Percentiles rank a stretch among this genome's conserved stretches.
Evolutionary conservation across 176 grass and related monocot species (phyloP).

Genomic region (Calamus simplicifolius): DNA sequence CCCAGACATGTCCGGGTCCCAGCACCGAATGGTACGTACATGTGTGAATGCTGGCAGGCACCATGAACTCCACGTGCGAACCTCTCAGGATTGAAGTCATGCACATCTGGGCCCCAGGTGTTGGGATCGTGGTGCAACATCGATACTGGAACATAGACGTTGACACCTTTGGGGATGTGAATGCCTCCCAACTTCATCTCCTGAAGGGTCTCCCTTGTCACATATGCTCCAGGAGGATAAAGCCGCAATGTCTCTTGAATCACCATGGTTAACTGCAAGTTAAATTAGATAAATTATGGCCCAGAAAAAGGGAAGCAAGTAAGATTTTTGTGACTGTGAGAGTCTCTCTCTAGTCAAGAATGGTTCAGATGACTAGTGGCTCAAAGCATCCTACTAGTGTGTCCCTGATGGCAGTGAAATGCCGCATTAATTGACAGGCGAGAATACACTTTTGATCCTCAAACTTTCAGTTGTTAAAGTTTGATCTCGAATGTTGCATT

Average conservation of each 20-base stretch:
- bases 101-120: conserved; percentile 62
- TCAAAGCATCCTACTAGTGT: too few relatives aligned
- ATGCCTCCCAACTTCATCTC: conserved; percentile 58
- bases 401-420: too few relatives aligned
- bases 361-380: too few relatives aligned
- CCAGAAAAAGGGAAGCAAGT: too few relatives aligned
- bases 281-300: too few relatives aligned
- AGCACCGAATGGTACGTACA: conserved; percentile 80
- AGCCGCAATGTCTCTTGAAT: conserved; percentile 85
- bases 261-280: conserved; percentile 73
- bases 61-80: conserved; percentile 35
- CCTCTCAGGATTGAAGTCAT: conserved; percentile 75
- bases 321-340: too few relatives aligned
- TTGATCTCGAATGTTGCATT: too few relatives aligned
- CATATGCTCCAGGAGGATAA: conserved; percentile 85
- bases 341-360: too few relatives aligned
- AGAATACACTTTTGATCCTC: too few relatives aligned
- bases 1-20: conserved; percentile 94
- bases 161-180: conserved; percentile 71
- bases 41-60: conserved; percentile 49
- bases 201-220: conserved; percentile 69
- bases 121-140: conserved; percentile 79
- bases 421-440: too few relatives aligned
- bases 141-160: conserved; percentile 74
- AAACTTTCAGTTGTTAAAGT: too few relatives aligned